Evolutionary conservation across 805 yeast species (phyloP).

Genomic region (Wickerhamomyces pijperi): DNA sequence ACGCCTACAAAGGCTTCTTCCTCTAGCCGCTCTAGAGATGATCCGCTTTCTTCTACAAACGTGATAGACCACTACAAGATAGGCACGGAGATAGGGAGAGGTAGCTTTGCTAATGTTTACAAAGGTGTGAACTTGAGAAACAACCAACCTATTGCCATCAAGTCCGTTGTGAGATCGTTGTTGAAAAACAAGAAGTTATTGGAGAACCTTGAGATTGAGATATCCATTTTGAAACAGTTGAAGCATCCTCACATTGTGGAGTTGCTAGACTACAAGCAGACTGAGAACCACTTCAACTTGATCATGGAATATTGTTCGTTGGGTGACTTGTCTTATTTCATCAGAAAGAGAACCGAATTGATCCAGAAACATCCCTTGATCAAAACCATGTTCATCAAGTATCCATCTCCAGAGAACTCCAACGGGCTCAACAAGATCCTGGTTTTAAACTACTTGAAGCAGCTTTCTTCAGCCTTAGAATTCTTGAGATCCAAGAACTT

Average conservation of each 20-base stretch:
- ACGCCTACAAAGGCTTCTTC: not conserved
- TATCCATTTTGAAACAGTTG: slow-evolving; percentile 75
- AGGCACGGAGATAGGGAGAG: slow-evolving; percentile 72
- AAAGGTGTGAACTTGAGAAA: slow-evolving; percentile 56
- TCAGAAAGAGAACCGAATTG: slow-evolving; percentile 63
- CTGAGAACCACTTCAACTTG: slow-evolving; percentile 69
- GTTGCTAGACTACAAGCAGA: slow-evolving; percentile 71
- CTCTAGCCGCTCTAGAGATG: not conserved
- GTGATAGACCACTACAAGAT: slow-evolving; percentile 17
- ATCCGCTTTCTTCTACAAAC: slow-evolving; percentile 1
- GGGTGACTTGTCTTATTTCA: slow-evolving; percentile 87
- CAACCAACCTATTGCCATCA: slow-evolving; percentile 69
- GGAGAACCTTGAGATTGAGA: slow-evolving; percentile 88
- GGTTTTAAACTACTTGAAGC: slow-evolving; percentile 78
- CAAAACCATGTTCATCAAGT: slow-evolving; percentile 62
- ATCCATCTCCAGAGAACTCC: slow-evolving; percentile 70
- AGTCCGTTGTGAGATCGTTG: slow-evolving; percentile 74
- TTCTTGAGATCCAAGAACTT: slow-evolving; percentile 75
- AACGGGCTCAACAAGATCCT: slow-evolving; percentile 74
- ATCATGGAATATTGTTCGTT: slow-evolving; percentile 95
- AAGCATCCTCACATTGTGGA: slow-evolving; percentile 91
- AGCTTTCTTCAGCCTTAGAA: slow-evolving; percentile 71
- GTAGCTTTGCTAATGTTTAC: slow-evolving; percentile 92
- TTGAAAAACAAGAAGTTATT: slow-evolving; percentile 76
- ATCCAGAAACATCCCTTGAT: slow-evolving; percentile 69